Percentiles rank a stretch among this genome's conserved stretches.
Evolutionary conservation across 148 eudicot genomes (phyloP).

Genomic region (Silene conica): DNA sequence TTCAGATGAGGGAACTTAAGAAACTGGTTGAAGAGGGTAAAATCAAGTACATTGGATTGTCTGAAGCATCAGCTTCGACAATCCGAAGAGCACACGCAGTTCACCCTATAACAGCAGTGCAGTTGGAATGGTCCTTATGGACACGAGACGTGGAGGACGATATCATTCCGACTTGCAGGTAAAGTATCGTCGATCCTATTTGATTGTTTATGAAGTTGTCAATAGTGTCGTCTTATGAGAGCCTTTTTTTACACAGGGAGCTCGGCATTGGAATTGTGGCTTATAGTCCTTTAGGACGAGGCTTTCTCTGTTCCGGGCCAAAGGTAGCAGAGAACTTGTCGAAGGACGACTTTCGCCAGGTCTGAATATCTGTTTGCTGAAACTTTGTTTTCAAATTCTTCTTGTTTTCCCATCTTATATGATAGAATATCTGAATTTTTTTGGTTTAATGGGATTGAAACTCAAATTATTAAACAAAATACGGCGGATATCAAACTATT

Average conservation of each 20-base stretch:
- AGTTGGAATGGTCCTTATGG: constrained; percentile 37
- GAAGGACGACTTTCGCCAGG: constrained; percentile 30
- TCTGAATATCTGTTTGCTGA: background rate
- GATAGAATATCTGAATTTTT: too few species aligned
- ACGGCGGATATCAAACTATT: too few species aligned
- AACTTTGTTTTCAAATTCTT: too few species aligned
- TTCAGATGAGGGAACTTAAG: constrained; percentile 20
- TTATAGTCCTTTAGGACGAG: constrained; percentile 35
- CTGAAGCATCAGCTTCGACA: constrained; percentile 29
- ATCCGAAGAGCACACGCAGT: constrained; percentile 32
- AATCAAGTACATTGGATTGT: constrained; percentile 29
- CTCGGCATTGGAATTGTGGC: constrained; percentile 35
- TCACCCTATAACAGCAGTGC: constrained; percentile 33
- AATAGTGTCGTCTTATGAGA: too few species aligned
- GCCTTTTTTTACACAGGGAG: too few species aligned
- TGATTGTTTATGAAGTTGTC: too few species aligned
- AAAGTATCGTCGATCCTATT: too few species aligned
- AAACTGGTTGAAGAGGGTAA: constrained; percentile 35
- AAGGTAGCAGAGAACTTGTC: constrained; percentile 24
- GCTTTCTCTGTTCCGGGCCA: constrained; percentile 27
- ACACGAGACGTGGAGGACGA: constrained; percentile 34
- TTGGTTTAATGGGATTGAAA: too few species aligned
- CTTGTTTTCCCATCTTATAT: too few species aligned
- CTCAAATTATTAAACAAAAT: too few species aligned
- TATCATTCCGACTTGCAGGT: constrained; percentile 21